A percentile compares a stretch with the other conserved stretches of the same genome.
These are phyloP conservation scores for Kodamaea derodonti DNA, from an alignment of 1,139 yeast species.

Conservation along the genomic window DNA sequence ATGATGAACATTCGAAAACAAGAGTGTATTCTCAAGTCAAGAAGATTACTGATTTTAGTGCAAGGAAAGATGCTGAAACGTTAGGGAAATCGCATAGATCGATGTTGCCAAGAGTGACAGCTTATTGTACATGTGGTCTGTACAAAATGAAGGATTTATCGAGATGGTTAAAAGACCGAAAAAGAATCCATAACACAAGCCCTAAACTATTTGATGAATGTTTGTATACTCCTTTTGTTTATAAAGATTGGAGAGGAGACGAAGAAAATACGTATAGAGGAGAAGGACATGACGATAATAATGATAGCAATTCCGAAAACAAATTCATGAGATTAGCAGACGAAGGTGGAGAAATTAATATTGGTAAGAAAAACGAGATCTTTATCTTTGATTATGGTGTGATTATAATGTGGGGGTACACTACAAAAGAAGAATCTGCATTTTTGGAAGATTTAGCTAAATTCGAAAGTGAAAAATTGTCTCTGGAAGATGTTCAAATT, in stretches of 20 bases:
- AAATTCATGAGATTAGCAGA: constrained; percentile 72
- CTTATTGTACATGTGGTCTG: constrained; percentile 92
- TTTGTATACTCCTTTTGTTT: constrained; percentile 83
- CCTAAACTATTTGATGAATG: constrained; percentile 94
- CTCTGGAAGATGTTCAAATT: constrained; percentile 85
- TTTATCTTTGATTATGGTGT: constrained; percentile 95
- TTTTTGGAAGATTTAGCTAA: constrained; percentile 78
- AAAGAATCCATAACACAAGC: constrained; percentile 66
- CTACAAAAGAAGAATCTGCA: constrained; percentile 76
- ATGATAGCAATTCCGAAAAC: constrained; percentile 20
- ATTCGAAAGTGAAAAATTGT: constrained; percentile 86
- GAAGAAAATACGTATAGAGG: constrained; percentile 14
- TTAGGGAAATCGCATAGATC: constrained; percentile 88
- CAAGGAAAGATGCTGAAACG: constrained; percentile 91
- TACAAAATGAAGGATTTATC: constrained; percentile 83
- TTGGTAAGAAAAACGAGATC: constrained; percentile 73
- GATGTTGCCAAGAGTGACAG: constrained; percentile 83
- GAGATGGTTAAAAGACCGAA: constrained; percentile 80
- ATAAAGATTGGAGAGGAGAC: constrained; percentile 67
- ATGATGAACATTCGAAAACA: constrained; percentile 22
- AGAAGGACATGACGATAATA: constrained; percentile 2
- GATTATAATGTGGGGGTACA: constrained; percentile 92
- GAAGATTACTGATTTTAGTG: constrained; percentile 83
- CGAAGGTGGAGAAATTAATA: constrained; percentile 92
- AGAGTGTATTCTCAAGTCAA: constrained; percentile 81